phyloP scores from a whole-genome alignment of 495 filamentous ascomycete species.

The Hamigera avellanea region DNA sequence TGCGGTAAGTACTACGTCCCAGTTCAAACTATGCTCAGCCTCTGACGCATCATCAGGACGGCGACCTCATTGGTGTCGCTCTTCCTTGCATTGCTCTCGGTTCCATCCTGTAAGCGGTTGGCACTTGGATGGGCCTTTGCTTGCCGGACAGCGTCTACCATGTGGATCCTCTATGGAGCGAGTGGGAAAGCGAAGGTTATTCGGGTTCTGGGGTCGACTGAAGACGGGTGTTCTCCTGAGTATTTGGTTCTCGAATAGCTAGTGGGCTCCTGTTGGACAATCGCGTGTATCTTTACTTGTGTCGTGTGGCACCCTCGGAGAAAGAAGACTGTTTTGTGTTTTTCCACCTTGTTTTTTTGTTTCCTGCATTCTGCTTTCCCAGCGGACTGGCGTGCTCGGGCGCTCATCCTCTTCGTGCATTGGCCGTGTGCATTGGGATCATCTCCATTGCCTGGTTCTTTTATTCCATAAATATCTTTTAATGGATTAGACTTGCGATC shows the following conservation, averaged over 20 bases:
- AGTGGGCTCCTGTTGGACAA: slow-evolving; percentile 13
- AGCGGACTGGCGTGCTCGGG: too few relatives aligned
- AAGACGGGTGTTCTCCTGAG: too few relatives aligned
- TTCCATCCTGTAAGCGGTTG: slow-evolving; percentile 33
- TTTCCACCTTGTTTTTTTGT: slow-evolving; percentile 1
- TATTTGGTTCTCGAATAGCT: slow-evolving; percentile 8
- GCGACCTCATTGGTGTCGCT: slow-evolving; percentile 29
- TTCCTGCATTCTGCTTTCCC: too few relatives aligned
- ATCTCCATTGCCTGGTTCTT: too few relatives aligned
- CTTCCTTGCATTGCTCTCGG: slow-evolving; percentile 37
- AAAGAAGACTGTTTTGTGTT: slow-evolving; percentile 23
- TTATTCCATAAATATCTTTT: too few relatives aligned
- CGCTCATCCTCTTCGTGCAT: too few relatives aligned
- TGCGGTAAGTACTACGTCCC: slow-evolving; percentile 24
- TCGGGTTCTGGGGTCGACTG: too few relatives aligned
- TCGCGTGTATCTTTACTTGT: slow-evolving; percentile 25
- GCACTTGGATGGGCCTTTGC: neutral
- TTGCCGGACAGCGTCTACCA: neutral
- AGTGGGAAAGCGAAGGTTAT: too few relatives aligned
- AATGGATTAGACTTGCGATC: too few relatives aligned
- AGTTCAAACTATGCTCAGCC: neutral
- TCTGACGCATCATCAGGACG: slow-evolving; percentile 12
- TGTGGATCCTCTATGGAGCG: neutral
- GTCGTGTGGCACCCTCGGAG: slow-evolving; percentile 27
- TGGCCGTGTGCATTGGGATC: too few relatives aligned